Conservation (phyloP, 148 eudicot genomes). For the Fagopyrum homotropicum region DNA sequence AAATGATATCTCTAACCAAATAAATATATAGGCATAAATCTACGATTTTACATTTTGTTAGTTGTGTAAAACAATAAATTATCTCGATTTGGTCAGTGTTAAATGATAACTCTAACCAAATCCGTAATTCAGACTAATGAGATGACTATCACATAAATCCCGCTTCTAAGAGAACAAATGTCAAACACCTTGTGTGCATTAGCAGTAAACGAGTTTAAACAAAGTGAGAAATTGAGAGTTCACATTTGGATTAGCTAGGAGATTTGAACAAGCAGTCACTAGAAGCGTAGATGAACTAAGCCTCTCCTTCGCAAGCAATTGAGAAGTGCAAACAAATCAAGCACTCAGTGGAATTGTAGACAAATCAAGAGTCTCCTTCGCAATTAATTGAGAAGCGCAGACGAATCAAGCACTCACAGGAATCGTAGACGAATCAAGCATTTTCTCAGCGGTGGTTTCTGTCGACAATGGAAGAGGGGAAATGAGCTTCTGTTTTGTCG, state of each 20-base stretch:
- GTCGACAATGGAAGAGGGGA: no score
- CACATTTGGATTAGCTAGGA: not conserved
- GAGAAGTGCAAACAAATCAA: no score
- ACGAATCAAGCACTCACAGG: no score
- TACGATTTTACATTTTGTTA: not conserved
- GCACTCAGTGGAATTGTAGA: no score
- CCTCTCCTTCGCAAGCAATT: no score
- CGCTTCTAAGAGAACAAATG: not conserved
- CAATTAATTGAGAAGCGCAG: no score
- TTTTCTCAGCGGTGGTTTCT: no score
- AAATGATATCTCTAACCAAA: no score
- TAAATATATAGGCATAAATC: not conserved
- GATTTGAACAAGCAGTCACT: not conserved
- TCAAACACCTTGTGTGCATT: constrained; percentile 7
- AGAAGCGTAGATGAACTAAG: not conserved
- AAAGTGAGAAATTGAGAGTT: not conserved
- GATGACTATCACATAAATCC: not conserved
- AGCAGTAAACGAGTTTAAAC: no score
- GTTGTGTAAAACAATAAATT: not conserved
- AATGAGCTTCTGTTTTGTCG: no score
- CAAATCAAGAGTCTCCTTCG: no score
- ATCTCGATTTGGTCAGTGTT: not conserved
- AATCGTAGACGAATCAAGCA: no score
- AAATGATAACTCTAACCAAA: not conserved
- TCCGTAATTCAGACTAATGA: not conserved